phyloP scores from a whole-genome alignment of 495 filamentous ascomycete species.

The Staphylotrichum tortipilum region DNA sequence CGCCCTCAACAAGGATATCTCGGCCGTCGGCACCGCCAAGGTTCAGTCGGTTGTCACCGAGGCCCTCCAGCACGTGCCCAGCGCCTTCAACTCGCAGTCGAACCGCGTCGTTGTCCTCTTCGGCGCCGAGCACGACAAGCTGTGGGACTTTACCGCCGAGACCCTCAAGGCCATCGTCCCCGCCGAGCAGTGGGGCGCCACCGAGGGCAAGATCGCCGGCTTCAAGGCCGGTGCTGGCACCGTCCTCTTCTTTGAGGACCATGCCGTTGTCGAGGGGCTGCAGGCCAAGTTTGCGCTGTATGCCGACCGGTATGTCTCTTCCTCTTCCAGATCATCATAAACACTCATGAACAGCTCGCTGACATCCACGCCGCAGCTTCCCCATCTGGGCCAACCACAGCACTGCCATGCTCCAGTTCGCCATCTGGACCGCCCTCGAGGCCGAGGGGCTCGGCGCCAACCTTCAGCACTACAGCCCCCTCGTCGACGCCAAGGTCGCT shows the following conservation, averaged over 20 bases:
- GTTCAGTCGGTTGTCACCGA: slow-evolving; percentile 50
- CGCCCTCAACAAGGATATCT: slow-evolving; percentile 46
- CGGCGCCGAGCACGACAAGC: slow-evolving; percentile 54
- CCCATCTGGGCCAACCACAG: slow-evolving; percentile 53
- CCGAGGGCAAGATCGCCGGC: slow-evolving; percentile 38
- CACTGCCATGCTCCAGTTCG: slow-evolving; percentile 59
- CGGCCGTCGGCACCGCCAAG: slow-evolving; percentile 39
- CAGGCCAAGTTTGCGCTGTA: slow-evolving; percentile 48
- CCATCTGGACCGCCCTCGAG: slow-evolving; percentile 58
- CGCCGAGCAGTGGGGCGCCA: slow-evolving; percentile 42
- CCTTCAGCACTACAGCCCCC: slow-evolving; percentile 68
- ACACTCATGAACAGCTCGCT: background rate
- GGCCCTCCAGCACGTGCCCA: slow-evolving; percentile 46
- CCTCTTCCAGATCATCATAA: background rate
- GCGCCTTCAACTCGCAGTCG: slow-evolving; percentile 59
- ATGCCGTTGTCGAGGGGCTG: slow-evolving; percentile 38
- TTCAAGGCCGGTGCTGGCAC: slow-evolving; percentile 53
- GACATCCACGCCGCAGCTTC: slow-evolving; percentile 32
- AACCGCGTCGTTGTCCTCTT: slow-evolving; percentile 54
- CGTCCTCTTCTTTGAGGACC: slow-evolving; percentile 60
- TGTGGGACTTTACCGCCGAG: slow-evolving; percentile 51
- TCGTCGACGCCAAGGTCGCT: slow-evolving; percentile 50
- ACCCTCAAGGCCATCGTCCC: slow-evolving; percentile 50
- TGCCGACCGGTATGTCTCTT: slow-evolving; percentile 39
- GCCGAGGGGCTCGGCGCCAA: slow-evolving; percentile 63